Base-by-base conservation (phyloP, 169 alveolate genomes). In the Cryptosporidium viatorum region DNA sequence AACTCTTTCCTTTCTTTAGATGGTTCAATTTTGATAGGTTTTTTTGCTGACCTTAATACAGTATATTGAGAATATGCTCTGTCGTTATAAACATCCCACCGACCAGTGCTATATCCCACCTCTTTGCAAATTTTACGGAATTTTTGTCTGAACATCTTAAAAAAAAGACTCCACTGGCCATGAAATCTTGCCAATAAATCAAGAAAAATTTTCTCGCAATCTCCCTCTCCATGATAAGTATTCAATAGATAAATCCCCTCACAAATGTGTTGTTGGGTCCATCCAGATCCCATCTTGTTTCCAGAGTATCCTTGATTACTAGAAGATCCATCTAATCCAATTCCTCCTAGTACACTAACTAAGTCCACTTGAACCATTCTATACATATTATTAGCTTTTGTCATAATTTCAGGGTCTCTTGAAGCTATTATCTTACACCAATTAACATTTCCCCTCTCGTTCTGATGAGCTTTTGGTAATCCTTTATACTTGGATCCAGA, bases 111-210 rank as follows among this genome's bases (percentile, higher is more conserved):
- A 80, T 37, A 80, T 59, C 89, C 89, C n/a, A 65, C 50, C 37
- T 29, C 59, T 45, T 14, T 37, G 39, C 89, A 80, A 21, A 80
- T 65, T 41, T 80, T 33, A 18, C 89, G 89, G 39, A 80, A 80
- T 31, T 65, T 80, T 80, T 80, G 89, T 48, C 89, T 80, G n/a
- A 80, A 80, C 59, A 80, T 60, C 45, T 80, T 80, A 43, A 39
- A 65, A 29, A 65, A 80, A 29, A 80, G 65, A 12, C 89, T 58
- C 89, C 89, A 80, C 33, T 80, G 89, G 9, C 89, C 89, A 41
- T 80, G 89, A 37, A 41, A 80, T 41, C 89, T 59, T 41, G 80
- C 89, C 26, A 80, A 45, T 14, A 80, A 39, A 65, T 80, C 89
- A 16, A 80, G 0, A 65, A 80, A 65, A 35, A 80, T 23, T 65